Base-by-base conservation (phyloP, 257 asterid genomes). In the Asclepias syriaca region DNA sequence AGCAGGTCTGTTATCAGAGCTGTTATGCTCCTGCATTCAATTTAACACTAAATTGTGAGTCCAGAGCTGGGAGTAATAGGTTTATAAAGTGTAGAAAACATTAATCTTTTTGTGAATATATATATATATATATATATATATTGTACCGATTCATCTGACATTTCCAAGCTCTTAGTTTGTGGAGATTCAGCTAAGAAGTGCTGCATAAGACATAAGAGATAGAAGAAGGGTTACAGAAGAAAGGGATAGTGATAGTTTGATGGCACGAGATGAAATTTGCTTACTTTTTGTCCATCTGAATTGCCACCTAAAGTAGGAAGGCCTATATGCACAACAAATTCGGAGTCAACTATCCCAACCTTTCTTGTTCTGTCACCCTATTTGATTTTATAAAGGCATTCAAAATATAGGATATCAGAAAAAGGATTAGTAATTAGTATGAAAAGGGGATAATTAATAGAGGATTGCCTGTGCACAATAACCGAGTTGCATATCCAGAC, bases 401-500 rank as follows among this genome's bases (percentile, higher is more conserved):
- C 18, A 59, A 78, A 8, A 39, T 46, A 22, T 10, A 56, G 6
- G 27, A 21, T 50, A 58, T 75, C 71, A 79, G 22, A 24, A 24
- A 24, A 24, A 24, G 0, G 27, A 24, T 24, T 24, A 24, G 27
- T 24, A 24, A 24, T 24, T 24, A 24, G 27, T 24, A 24, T 24
- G 27, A 24, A 24, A 24, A 24, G 27, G 27, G 27, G 27, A 24
- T 24, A 24, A 24, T 24, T 0, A 24, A 24, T 46, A 12, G 46
- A 18, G 50, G 58, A 82, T 85, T 79, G 68, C 99, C 97, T 92
- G 97, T 21, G 98, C 96, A 81, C 97, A 94, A 74, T 94, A 94
- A 57, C 99, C 99, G 5, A 94, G 97, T 87, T 84, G 85, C 88
- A 66, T 82, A 78, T 94, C 98, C 65, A 94, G 85, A 29, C 98